A percentile compares a stretch with the other conserved stretches of the same genome.
Conservation (phyloP, 352 stramenopile species). For the Synura sp. region DNA sequence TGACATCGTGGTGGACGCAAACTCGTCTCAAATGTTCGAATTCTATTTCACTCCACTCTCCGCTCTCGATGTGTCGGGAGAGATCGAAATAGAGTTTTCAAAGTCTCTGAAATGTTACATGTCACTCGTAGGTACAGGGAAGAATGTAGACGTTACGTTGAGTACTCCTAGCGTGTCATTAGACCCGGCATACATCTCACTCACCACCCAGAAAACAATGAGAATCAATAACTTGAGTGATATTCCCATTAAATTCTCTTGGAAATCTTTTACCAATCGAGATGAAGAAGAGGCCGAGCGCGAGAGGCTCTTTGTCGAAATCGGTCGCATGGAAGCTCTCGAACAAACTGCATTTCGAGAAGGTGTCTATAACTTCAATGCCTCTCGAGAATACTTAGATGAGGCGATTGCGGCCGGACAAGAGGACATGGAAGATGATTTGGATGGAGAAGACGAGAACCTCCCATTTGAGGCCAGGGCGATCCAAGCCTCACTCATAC, state of each 20-base stretch:
- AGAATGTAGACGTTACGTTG: constrained; percentile 82
- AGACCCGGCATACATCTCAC: constrained; percentile 78
- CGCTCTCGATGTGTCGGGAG: neutral
- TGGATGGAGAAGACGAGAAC: constrained; percentile 38
- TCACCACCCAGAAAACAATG: constrained; percentile 75
- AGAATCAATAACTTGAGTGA: constrained; percentile 88
- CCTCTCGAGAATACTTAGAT: neutral
- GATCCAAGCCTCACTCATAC: constrained; percentile 53
- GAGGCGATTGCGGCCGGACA: constrained; percentile 36
- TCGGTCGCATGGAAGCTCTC: constrained; percentile 72
- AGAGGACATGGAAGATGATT: constrained; percentile 43
- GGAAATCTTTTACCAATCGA: constrained; percentile 74
- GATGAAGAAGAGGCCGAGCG: constrained; percentile 71
- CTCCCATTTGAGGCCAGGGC: constrained; percentile 20
- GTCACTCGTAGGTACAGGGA: constrained; percentile 56
- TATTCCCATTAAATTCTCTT: constrained; percentile 78
- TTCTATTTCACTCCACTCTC: constrained; percentile 37
- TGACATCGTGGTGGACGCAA: constrained; percentile 43
- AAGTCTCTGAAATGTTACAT: constrained; percentile 41
- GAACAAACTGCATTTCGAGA: constrained; percentile 53
- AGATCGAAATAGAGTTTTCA: constrained; percentile 3
- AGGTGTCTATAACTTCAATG: no score
- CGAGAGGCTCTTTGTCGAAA: constrained; percentile 66
- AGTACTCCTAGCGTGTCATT: constrained; percentile 71
- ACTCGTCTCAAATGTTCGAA: neutral